Base-by-base conservation (phyloP, 2,329 filamentous ascomycete species). In the Beauveria caledonica region DNA sequence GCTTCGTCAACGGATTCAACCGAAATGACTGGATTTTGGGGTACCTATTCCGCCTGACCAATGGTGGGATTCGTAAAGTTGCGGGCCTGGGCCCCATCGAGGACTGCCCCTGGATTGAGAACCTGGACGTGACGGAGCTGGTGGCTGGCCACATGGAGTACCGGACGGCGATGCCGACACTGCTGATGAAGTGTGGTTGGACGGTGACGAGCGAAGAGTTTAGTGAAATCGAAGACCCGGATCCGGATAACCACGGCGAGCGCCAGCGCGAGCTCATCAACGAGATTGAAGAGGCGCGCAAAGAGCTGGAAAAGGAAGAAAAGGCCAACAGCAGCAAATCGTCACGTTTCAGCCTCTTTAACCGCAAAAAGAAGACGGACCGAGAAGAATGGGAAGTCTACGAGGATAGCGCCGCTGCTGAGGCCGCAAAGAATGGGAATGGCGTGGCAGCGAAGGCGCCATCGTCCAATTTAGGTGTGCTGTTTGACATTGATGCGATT, bases 91-190 rank as follows among this genome's bases (percentile, higher is more conserved):
- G 85, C 1, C 80, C 88, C 1, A 81, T 97, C 3, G 84, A 93
- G 49, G 83, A 78, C 6, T 78, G 95, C n/a, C 86, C 87, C 0
- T 90, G 88, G 17, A 75, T 97, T 17, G 94, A 97, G 71, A 97
- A 97, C 68, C 80, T 95, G 64, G 86, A 97, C 70, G 88, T 95
- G 45, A 95, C 92, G 1, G 85, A 92, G 60, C 77, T 88, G 51
- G 93, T 97, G 17, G 85, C 87, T 29, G 93, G 94, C 1, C 94
- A 99, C 71, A 97, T 97, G 93, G 90, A 94, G 57, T 99, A 99
- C 75, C 90, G 94, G 72, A 84, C 85, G 27, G 90, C 92, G 42
- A 97, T 99, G 88, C 94, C 94, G 17, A 85, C 85, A 61, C 80
- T 99, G 19, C 79, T 99, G 56, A 86, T 90, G 63, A 88, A 93